A percentile compares a stretch with the other conserved stretches of the same genome.
These are phyloP conservation scores for Candida pseudoglaebosa DNA, from an alignment of 805 yeast genomes.

Conservation along the genomic window DNA sequence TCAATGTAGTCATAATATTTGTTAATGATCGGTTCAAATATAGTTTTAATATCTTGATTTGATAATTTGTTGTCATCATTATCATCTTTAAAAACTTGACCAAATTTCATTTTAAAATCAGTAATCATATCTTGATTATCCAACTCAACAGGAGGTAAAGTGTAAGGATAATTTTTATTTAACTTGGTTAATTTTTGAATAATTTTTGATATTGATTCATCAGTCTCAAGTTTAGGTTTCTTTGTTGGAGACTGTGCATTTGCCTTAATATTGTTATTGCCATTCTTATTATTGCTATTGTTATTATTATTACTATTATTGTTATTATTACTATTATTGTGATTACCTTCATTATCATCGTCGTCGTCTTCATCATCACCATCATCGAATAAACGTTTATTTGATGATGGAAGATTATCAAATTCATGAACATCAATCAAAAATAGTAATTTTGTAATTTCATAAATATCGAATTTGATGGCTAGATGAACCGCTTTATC, in stretches of 20 bases:
- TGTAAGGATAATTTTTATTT: conserved; percentile 34
- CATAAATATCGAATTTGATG: conserved; percentile 36
- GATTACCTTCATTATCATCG: conserved; percentile 6
- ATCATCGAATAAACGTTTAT: conserved; percentile 14
- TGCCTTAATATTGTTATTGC: too few relatives aligned
- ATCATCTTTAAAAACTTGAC: conserved; percentile 35
- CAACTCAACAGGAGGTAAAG: conserved; percentile 28
- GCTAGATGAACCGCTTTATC: conserved; percentile 41
- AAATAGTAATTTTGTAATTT: conserved; percentile 31
- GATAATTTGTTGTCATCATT: conserved; percentile 17
- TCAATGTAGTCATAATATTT: conserved; percentile 19
- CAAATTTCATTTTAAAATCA: conserved; percentile 29
- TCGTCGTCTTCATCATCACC: conserved; percentile 11
- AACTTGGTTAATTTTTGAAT: conserved; percentile 6
- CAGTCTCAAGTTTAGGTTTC: conserved; percentile 18
- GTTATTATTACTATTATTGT: conserved; percentile 10
- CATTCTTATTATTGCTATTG: conserved; percentile 16
- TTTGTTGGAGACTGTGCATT: conserved; percentile 30
- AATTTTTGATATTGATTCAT: background rate
- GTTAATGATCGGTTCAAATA: conserved; percentile 21
- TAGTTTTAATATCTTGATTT: conserved; percentile 19
- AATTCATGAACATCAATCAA: conserved; percentile 44
- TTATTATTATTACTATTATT: too few relatives aligned
- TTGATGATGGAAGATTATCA: conserved; percentile 30
- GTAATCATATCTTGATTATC: conserved; percentile 23